Evolutionary conservation across 768 basidiomycete species (phyloP).

Genomic region (Albatrellus ellisii): DNA sequence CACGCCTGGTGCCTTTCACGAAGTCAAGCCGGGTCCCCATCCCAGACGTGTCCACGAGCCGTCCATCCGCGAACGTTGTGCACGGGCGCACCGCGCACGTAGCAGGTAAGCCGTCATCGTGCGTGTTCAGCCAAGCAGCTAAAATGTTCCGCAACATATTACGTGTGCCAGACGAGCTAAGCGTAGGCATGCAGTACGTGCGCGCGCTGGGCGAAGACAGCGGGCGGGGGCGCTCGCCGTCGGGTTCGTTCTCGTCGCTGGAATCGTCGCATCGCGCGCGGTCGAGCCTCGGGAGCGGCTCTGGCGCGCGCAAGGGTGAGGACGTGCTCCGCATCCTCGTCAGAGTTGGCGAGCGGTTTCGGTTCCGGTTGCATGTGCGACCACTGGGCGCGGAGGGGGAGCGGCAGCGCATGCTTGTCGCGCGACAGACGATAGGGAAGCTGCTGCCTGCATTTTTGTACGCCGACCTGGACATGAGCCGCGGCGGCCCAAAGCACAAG

Average conservation of each 20-base stretch:
- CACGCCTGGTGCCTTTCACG: conserved; percentile 62
- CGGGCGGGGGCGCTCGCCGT: conserved; percentile 18
- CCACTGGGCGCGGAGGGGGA: not conserved
- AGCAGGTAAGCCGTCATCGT: conserved; percentile 11
- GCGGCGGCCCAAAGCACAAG: conserved; percentile 7
- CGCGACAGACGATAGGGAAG: conserved; percentile 8
- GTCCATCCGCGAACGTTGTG: conserved; percentile 3
- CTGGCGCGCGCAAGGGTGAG: not conserved
- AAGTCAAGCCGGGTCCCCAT: conserved; percentile 53
- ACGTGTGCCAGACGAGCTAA: conserved; percentile 48
- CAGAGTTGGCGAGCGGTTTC: conserved; percentile 13
- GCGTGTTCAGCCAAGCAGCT: conserved; percentile 52
- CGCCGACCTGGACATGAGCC: conserved; percentile 9
- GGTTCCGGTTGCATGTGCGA: conserved; percentile 12
- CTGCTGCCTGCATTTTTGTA: conserved; percentile 11
- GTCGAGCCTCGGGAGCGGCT: conserved; percentile 8
- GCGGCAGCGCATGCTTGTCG: conserved; percentile 4
- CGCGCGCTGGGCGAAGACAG: conserved; percentile 49
- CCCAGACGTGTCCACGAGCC: conserved; percentile 27
- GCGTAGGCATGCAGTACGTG: conserved; percentile 59
- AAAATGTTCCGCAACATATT: conserved; percentile 33
- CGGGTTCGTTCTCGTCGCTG: conserved; percentile 46
- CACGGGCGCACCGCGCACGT: not conserved
- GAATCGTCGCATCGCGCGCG: conserved; percentile 41
- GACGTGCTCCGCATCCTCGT: conserved; percentile 13